Percentiles rank a stretch among this genome's conserved stretches.
Evolutionary conservation across 805 yeast species (phyloP).

Genomic region (Ascoidea rubescens): DNA sequence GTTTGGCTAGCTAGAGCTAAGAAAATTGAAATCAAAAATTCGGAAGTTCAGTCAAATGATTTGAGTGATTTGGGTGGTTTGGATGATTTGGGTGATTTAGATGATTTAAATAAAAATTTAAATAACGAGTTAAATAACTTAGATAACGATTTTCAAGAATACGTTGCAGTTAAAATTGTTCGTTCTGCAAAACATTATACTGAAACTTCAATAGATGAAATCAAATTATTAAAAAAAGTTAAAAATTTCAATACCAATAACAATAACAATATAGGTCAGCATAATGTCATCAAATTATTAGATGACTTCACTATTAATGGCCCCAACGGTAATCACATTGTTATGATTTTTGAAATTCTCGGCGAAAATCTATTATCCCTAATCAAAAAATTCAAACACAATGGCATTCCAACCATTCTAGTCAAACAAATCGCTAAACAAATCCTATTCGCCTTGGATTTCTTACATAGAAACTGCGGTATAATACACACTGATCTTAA

Average conservation of each 20-base stretch:
- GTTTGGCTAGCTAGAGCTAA: constrained; percentile 43
- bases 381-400: constrained; percentile 28
- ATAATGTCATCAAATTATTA: constrained; percentile 35
- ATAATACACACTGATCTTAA: constrained; percentile 64
- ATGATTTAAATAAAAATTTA: constrained; percentile 17
- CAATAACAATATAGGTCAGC: constrained; percentile 31
- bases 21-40: no score
- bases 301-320: constrained; percentile 45
- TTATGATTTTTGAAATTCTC: constrained; percentile 53
- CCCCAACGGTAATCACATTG: constrained; percentile 50
- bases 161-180: constrained; percentile 52
- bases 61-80: no score
- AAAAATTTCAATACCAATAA: constrained; percentile 14
- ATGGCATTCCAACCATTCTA: constrained; percentile 36
- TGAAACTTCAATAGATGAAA: constrained; percentile 56
- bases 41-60: no score
- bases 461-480: constrained; percentile 46
- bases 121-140: no score
- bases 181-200: constrained; percentile 36
- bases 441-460: constrained; percentile 39
- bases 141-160: constrained; percentile 13
- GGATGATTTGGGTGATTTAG: no score
- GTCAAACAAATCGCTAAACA: constrained; percentile 47
- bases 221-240: constrained; percentile 28
- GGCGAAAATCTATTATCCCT: constrained; percentile 46